These are phyloP conservation scores for Sugiyamaella qingdaonensis DNA, from an alignment of 805 yeast species.

Conservation along the genomic window DNA sequence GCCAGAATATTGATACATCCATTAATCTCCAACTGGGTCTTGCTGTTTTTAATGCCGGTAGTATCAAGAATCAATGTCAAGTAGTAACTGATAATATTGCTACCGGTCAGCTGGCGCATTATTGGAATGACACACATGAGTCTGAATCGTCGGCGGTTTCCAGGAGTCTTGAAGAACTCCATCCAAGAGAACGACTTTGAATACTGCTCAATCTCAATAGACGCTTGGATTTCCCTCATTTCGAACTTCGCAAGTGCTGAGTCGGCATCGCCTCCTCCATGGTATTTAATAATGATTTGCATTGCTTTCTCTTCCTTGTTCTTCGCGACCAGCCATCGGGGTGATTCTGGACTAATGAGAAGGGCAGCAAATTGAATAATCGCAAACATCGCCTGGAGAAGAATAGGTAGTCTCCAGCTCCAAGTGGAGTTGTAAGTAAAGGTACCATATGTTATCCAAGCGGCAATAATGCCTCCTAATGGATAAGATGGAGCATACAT, in stretches of 20 bases:
- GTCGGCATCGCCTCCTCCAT: slow-evolving; percentile 19
- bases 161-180: slow-evolving; percentile 7
- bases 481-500: slow-evolving; percentile 65
- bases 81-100: slow-evolving; percentile 37
- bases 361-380: slow-evolving; percentile 1
- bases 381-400: slow-evolving; percentile 6
- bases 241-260: slow-evolving; percentile 14
- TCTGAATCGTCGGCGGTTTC: slow-evolving; percentile 7
- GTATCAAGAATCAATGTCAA: slow-evolving; percentile 47
- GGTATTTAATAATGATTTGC: slow-evolving; percentile 32
- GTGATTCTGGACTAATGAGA: slow-evolving; percentile 6
- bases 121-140: slow-evolving; percentile 10
- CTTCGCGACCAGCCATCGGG: slow-evolving; percentile 10
- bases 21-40: slow-evolving; percentile 14
- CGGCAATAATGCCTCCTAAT: slow-evolving; percentile 70
- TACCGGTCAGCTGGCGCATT: slow-evolving; percentile 17
- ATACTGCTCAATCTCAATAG: background rate
- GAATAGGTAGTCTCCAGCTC: slow-evolving; percentile 6
- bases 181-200: background rate
- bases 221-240: slow-evolving; percentile 3
- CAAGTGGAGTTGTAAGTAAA: slow-evolving; percentile 4
- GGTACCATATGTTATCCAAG: slow-evolving; percentile 51
- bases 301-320: slow-evolving; percentile 42
- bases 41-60: slow-evolving; percentile 44
- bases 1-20: slow-evolving; percentile 9